phyloP scores from a whole-genome alignment of 805 yeast genomes.

The Monosporozyma unispora region DNA sequence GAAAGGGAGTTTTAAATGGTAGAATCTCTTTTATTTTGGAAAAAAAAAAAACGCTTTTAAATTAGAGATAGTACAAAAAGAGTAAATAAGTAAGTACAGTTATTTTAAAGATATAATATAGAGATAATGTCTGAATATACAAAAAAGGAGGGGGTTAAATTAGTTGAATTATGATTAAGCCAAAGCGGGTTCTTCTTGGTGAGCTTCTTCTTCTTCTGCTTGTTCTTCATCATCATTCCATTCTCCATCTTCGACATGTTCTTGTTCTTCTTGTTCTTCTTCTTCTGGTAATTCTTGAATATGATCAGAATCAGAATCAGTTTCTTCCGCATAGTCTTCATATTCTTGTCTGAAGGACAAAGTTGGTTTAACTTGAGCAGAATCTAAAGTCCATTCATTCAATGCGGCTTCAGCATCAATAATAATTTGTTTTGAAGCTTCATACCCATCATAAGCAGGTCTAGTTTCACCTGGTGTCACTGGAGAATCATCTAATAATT shows the following conservation, averaged over 20 bases:
- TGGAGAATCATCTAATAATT: conserved; percentile 73
- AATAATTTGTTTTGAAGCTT: conserved; percentile 79
- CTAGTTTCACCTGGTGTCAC: conserved; percentile 90
- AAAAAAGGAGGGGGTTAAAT: no score
- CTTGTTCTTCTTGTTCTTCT: background rate
- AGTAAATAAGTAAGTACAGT: no score
- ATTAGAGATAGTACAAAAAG: no score
- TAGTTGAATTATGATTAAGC: no score
- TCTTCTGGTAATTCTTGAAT: conserved; percentile 1
- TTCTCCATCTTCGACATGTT: background rate
- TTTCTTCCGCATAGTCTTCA: conserved; percentile 44
- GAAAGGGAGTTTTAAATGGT: background rate
- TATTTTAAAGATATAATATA: background rate
- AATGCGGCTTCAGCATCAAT: conserved; percentile 79
- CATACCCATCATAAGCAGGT: conserved; percentile 83
- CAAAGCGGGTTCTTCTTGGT: background rate
- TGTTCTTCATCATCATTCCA: conserved; percentile 1
- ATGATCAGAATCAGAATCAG: conserved; percentile 12
- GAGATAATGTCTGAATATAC: background rate
- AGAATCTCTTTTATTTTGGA: background rate
- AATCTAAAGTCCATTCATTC: conserved; percentile 76
- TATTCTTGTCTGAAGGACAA: conserved; percentile 53
- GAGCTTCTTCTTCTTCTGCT: background rate
- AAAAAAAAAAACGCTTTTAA: background rate
- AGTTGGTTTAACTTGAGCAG: conserved; percentile 76